Evolutionary conservation across 225 moss, liverwort and hornwort species (phyloP).

Genomic region (Asterella californica): DNA sequence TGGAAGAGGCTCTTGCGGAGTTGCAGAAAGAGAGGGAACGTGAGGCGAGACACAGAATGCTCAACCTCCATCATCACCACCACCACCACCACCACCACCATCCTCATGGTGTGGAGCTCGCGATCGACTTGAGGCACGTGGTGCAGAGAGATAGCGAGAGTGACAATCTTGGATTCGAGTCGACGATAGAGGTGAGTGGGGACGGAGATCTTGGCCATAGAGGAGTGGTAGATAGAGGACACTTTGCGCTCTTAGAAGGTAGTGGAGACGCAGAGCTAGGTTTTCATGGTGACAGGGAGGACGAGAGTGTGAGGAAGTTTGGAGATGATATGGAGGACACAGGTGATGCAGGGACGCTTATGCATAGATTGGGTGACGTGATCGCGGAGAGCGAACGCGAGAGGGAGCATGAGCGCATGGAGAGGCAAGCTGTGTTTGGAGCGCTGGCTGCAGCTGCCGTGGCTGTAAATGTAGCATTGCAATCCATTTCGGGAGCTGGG

Average conservation of each 20-base stretch:
- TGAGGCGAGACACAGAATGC: conserved; percentile 22
- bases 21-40: conserved; percentile 27
- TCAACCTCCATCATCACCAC: conserved; percentile 11
- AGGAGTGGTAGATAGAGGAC: conserved; percentile 26
- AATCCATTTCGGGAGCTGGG: conserved; percentile 65
- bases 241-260: conserved; percentile 26
- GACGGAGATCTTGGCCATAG: conserved; percentile 33
- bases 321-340: conserved; percentile 28
- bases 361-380: conserved; percentile 23
- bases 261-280: conserved; percentile 20
- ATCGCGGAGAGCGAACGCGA: conserved; percentile 23
- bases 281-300: conserved; percentile 18
- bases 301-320: conserved; percentile 25
- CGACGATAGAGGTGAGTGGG: conserved; percentile 30
- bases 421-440: conserved; percentile 66
- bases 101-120: not conserved
- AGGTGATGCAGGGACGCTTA: conserved; percentile 18
- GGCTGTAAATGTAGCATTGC: conserved; percentile 78
- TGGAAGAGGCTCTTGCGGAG: conserved; percentile 27
- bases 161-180: conserved; percentile 35
- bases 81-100: conserved; percentile 13
- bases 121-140: conserved; percentile 18
- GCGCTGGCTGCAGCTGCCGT: conserved; percentile 76
- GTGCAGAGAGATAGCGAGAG: conserved; percentile 33
- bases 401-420: conserved; percentile 41